phyloP scores from a whole-genome alignment of 768 basidiomycete species.

The Lentinula boryana region DNA sequence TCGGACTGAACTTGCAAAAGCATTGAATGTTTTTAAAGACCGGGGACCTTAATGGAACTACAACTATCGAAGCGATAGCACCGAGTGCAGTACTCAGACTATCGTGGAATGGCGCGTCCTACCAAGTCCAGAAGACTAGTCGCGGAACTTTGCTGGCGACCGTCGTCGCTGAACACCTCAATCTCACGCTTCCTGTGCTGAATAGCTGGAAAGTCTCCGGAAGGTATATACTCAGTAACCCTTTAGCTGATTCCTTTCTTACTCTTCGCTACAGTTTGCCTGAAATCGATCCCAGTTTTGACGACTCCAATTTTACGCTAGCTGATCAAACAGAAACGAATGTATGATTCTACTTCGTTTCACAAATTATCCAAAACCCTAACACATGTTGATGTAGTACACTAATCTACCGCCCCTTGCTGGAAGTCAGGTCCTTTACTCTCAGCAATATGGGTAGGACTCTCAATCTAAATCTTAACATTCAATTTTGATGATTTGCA shows the following conservation, averaged over 20 bases:
- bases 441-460: conserved; percentile 45
- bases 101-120: conserved; percentile 34
- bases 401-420: conserved; percentile 42
- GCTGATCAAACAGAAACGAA: conserved; percentile 41
- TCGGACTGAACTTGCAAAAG: background rate
- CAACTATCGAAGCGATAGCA: conserved; percentile 36
- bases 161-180: conserved; percentile 11
- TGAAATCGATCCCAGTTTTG: conserved; percentile 38
- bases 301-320: conserved; percentile 41
- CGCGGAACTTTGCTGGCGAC: conserved; percentile 25
- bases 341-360: conserved; percentile 18
- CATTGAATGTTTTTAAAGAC: conserved; percentile 19
- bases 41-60: conserved; percentile 46
- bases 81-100: conserved; percentile 27
- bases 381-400: conserved; percentile 26
- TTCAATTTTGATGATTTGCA: conserved; percentile 10
- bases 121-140: conserved; percentile 18
- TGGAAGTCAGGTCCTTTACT: conserved; percentile 39
- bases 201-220: conserved; percentile 40
- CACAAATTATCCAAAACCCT: background rate
- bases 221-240: conserved; percentile 22
- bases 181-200: conserved; percentile 27
- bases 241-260: background rate
- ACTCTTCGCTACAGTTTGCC: conserved; percentile 32
- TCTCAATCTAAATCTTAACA: background rate